Percentiles rank a stretch among this genome's conserved stretches.
These are phyloP conservation scores for Rhizoctonia solani DNA, from an alignment of 1,284 basidiomycete species.

Conservation along the genomic window DNA sequence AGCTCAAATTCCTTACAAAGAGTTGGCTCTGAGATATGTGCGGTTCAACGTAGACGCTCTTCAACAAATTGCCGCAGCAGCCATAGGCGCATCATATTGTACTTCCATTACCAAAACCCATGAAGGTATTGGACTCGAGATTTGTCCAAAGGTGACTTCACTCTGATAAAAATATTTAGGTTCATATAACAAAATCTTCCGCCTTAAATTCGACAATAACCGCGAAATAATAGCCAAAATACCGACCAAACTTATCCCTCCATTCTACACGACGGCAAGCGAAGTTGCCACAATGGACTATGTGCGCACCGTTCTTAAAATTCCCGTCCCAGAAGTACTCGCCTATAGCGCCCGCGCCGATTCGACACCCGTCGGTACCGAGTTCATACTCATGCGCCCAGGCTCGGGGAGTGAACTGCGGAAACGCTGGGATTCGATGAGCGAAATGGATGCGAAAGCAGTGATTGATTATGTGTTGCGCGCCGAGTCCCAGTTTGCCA, in stretches of 20 bases:
- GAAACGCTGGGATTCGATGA: slow-evolving; percentile 39
- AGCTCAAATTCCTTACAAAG: neutral
- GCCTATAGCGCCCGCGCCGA: slow-evolving; percentile 44
- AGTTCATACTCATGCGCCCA: slow-evolving; percentile 51
- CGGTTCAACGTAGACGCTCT: slow-evolving; percentile 40
- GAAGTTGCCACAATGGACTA: slow-evolving; percentile 51
- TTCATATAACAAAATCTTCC: slow-evolving; percentile 45
- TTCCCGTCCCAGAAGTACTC: slow-evolving; percentile 47
- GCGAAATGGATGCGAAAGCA: neutral
- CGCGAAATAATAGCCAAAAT: slow-evolving; percentile 45
- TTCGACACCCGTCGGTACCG: slow-evolving; percentile 45
- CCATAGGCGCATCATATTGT: slow-evolving; percentile 36
- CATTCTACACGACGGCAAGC: slow-evolving; percentile 47
- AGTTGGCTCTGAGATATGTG: slow-evolving; percentile 38
- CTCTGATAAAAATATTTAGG: slow-evolving; percentile 34
- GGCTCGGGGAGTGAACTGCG: slow-evolving; percentile 43
- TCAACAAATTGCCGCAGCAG: slow-evolving; percentile 36
- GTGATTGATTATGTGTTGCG: slow-evolving; percentile 40
- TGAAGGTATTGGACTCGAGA: slow-evolving; percentile 36
- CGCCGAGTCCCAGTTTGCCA: slow-evolving; percentile 40
- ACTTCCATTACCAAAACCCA: slow-evolving; percentile 38
- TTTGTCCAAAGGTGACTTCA: neutral
- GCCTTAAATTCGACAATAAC: slow-evolving; percentile 45
- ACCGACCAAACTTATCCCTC: slow-evolving; percentile 43
- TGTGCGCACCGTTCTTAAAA: slow-evolving; percentile 42